Percentiles rank a stretch among this genome's conserved stretches.
Evolutionary conservation across 768 basidiomycete species (phyloP).

Genomic region (Podaxis rugospora): DNA sequence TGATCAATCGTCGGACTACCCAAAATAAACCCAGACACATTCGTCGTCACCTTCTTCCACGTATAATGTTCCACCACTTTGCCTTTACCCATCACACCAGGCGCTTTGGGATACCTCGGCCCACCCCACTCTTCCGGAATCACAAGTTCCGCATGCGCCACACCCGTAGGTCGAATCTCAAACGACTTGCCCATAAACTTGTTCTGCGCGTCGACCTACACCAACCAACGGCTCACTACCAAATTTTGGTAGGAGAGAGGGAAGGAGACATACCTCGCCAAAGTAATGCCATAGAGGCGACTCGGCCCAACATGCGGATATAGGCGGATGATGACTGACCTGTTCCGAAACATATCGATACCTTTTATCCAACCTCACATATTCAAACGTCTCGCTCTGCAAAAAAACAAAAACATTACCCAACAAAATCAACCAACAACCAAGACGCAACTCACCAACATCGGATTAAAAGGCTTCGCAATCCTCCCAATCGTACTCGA

Average conservation of each 20-base stretch:
- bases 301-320: slow-evolving; percentile 94
- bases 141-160: slow-evolving; percentile 82
- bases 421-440: too few relatives aligned
- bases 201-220: slow-evolving; percentile 91
- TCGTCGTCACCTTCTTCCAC: slow-evolving; percentile 94
- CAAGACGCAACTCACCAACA: slow-evolving; percentile 56
- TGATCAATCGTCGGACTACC: slow-evolving; percentile 87
- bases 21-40: slow-evolving; percentile 88
- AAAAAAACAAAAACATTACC: background rate
- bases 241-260: background rate
- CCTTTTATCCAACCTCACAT: slow-evolving; percentile 79
- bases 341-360: slow-evolving; percentile 95
- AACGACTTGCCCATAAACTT: slow-evolving; percentile 96
- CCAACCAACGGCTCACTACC: background rate
- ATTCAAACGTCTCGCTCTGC: slow-evolving; percentile 92
- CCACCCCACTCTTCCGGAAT: slow-evolving; percentile 48
- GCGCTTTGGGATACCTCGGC: slow-evolving; percentile 56
- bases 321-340: slow-evolving; percentile 96
- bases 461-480: slow-evolving; percentile 96
- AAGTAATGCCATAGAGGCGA: slow-evolving; percentile 87
- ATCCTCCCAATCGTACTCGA: slow-evolving; percentile 94
- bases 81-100: slow-evolving; percentile 33
- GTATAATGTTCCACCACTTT: slow-evolving; percentile 86
- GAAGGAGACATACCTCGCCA: slow-evolving; percentile 55
- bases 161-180: slow-evolving; percentile 93